phyloP scores from a whole-genome alignment of 257 asterid species.

The Avicennia marina region DNA sequence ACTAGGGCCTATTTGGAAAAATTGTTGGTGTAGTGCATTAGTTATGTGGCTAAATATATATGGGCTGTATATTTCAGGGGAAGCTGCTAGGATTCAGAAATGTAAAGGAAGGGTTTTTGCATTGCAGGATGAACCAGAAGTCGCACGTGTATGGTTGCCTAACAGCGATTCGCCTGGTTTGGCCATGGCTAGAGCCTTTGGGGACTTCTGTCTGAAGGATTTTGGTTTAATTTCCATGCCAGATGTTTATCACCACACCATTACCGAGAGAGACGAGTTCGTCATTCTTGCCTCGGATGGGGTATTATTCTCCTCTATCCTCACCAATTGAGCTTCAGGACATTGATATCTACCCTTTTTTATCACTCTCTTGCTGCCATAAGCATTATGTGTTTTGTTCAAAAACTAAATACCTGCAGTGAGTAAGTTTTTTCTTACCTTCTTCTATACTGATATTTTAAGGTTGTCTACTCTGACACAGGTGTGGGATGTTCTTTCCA shows the following conservation, averaged over 20 bases:
- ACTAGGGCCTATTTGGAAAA: too few species aligned
- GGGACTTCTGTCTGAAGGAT: conserved; percentile 93
- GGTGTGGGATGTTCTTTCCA: conserved; percentile 97
- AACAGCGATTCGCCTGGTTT: conserved; percentile 90
- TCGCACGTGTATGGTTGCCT: conserved; percentile 96
- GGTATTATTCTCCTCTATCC: conserved; percentile 32
- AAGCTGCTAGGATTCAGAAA: conserved; percentile 91
- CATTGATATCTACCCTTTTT: neutral
- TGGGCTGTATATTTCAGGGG: conserved; percentile 43
- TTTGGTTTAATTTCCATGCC: conserved; percentile 93
- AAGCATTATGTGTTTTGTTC: too few species aligned
- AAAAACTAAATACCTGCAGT: too few species aligned
- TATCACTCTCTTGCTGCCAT: too few species aligned
- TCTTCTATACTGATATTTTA: neutral
- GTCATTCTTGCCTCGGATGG: conserved; percentile 92
- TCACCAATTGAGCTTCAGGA: neutral
- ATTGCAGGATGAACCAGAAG: conserved; percentile 97
- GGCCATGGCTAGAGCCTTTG: conserved; percentile 99
- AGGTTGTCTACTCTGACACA: conserved; percentile 21
- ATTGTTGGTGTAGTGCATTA: too few species aligned
- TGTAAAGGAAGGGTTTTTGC: conserved; percentile 93
- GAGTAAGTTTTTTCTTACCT: too few species aligned
- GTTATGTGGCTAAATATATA: conserved; percentile 2
- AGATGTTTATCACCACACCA: conserved; percentile 80
- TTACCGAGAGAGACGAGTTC: conserved; percentile 60